Evolutionary conservation across 2,329 filamentous ascomycete species (phyloP), one percentile per base, ranked within the genome.

Genomic region (Penicillium sp.): DNA sequence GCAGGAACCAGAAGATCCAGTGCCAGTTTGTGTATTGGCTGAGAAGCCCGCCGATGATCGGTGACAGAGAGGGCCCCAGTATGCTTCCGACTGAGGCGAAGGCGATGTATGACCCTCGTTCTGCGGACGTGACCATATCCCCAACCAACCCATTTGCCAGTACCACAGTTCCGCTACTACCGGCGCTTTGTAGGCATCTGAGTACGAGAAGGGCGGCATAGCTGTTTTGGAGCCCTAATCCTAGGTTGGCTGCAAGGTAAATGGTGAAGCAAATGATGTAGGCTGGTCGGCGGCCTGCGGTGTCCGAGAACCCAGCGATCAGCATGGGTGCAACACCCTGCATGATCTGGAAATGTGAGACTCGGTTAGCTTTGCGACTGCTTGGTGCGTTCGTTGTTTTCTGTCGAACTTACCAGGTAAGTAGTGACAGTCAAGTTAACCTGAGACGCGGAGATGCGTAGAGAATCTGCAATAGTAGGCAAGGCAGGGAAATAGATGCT

Each of bases 81-180:
- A 84, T 80, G 48, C 79, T 72, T 28, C 78, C 81, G 3, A 76
- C 46, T 10, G 57, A 56, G 9, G 55, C 55, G 36, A 56, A 58
- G 8, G 55, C 57, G 19, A 59, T 56, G 33, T 59, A 59, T 12
- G 78, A 80, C 9, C 87, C 88, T 60, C 86, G 75, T 66, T 90
- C 84, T 0, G 80, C 76, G 41, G 79, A 82, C 0, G 84, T 81
- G 41, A 58, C 44, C 46, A 57, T 50, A 14, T 59, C 57, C 16
- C 49, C 57, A 2, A 90, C 80, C 13, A 89, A 80, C 4, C 83
- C 87, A 53, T 80, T 87, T 0, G 81, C 82, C 2, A 92, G 73
- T 0, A 87, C 84, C 13, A 89, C 75, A 0, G 84, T 86, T 0
- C 53, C 53, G 22, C 57, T 59, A 25, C 55, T 58, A 2, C 57